Percentiles rank a stretch among this genome's conserved stretches.
These are phyloP conservation scores for Phyllostachys edulis DNA, from an alignment of 176 grass and related monocot genomes.

Conservation along the genomic window DNA sequence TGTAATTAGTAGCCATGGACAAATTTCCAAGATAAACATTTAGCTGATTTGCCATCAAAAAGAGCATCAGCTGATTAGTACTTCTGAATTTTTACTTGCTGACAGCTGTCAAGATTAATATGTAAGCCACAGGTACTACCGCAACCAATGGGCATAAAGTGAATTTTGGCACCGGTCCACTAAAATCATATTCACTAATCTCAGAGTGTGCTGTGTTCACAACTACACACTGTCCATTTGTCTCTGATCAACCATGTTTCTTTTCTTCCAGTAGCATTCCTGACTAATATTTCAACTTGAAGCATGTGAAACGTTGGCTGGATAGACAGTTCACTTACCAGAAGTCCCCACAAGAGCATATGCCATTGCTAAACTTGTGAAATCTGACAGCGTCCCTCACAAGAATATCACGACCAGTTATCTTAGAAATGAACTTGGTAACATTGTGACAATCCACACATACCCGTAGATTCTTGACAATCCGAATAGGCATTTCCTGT, in stretches of 20 bases:
- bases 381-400: conserved; percentile 65
- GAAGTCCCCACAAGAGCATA: conserved; percentile 70
- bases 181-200: not conserved
- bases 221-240: not conserved
- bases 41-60: not conserved
- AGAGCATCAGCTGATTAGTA: not conserved
- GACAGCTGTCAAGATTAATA: not conserved
- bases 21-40: conserved; percentile 16
- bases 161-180: not conserved
- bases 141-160: not conserved
- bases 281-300: conserved; percentile 15
- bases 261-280: not conserved
- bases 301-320: not conserved
- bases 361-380: conserved; percentile 61
- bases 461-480: conserved; percentile 67
- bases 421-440: conserved; percentile 70
- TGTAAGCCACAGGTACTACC: not conserved
- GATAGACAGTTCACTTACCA: conserved; percentile 40
- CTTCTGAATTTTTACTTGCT: not conserved
- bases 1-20: not conserved
- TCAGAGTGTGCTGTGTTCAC: not conserved
- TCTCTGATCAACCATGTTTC: not conserved
- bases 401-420: conserved; percentile 65
- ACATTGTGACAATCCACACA: conserved; percentile 70
- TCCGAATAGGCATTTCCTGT: conserved; percentile 54